Evolutionary conservation across 2,329 filamentous ascomycete species (phyloP).

Genomic region (Bipolaris cookei): DNA sequence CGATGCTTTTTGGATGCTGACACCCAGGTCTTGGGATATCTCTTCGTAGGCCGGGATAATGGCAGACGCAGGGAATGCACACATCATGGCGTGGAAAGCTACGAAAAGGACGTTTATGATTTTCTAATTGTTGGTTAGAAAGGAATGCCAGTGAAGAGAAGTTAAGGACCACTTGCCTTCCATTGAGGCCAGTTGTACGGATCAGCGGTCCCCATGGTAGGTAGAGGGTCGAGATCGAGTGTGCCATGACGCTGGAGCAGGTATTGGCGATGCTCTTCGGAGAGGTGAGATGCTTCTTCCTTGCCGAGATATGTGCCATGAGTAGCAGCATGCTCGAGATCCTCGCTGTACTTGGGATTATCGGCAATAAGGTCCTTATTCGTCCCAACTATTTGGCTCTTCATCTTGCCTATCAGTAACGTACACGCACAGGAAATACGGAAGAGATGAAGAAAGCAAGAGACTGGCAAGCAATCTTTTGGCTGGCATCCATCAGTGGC

Average conservation of each 20-base stretch:
- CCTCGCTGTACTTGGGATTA: conserved; percentile 19
- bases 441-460: neutral
- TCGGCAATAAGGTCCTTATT: conserved; percentile 14
- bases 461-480: neutral
- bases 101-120: conserved; percentile 60
- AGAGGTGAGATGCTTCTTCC: conserved; percentile 43
- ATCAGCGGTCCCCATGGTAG: conserved; percentile 57
- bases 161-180: conserved; percentile 49
- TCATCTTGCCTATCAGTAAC: neutral
- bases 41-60: conserved; percentile 63
- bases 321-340: conserved; percentile 35
- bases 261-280: conserved; percentile 57
- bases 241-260: conserved; percentile 61
- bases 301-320: conserved; percentile 39
- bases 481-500: neutral
- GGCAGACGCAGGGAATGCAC: conserved; percentile 60
- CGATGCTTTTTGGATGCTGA: conserved; percentile 57
- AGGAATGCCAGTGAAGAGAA: neutral
- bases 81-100: conserved; percentile 64
- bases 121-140: conserved; percentile 52
- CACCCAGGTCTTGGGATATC: conserved; percentile 59
- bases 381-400: conserved; percentile 6
- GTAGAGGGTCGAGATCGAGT: conserved; percentile 61
- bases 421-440: neutral
- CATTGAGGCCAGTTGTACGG: conserved; percentile 63